Base-by-base conservation (phyloP, 768 basidiomycete species). In the Suillus decipiens region DNA sequence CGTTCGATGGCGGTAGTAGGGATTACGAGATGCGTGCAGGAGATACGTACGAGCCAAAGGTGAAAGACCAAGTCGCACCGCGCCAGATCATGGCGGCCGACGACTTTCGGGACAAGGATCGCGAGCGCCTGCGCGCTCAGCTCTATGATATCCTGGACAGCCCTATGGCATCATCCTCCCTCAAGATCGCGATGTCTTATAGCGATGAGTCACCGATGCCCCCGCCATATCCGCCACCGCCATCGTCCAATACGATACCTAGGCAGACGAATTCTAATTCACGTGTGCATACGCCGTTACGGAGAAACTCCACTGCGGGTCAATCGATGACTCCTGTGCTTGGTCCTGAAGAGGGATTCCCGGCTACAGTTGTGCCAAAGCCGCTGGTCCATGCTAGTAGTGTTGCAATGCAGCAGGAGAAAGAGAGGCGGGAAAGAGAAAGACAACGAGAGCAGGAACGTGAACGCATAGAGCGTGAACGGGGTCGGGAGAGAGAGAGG, bases 361-460 rank as follows among this genome's bases (percentile, higher is more conserved):
- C 56, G 10, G 36, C 55, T 6, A 22, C 55, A 11, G 24, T 39
- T 17, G 39, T 57, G 28, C 63, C 71, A 39, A 71, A 71, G 54
- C 72, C 72, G 42, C 56, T 82, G 33, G 83, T 83, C 28, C 79
- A 79, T 59, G 86, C 86, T 11, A 86, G 84, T 62, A 79, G 79
- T 43, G 83, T 79, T 56, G 86, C 85, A 5, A 79, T 81, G 75
- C 83, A 80, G 17, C 69, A 84, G 31, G 85, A 86, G 69, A 82
- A 77, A 61, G 79, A 80, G 66, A 66, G 78, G 72, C 56, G 76
- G 66, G 72, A 79, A 72, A 69, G 77, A 65, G 56, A 66, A 63
- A 57, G 63, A 65, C 56, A 64, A 63, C 59, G 75, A 75, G 59
- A 73, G 70, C 41, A 73, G 64, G 69, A 75, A 63, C 65, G 71